These are phyloP conservation scores for Russula dissimulans DNA, from an alignment of 768 basidiomycete species.

Conservation along the genomic window DNA sequence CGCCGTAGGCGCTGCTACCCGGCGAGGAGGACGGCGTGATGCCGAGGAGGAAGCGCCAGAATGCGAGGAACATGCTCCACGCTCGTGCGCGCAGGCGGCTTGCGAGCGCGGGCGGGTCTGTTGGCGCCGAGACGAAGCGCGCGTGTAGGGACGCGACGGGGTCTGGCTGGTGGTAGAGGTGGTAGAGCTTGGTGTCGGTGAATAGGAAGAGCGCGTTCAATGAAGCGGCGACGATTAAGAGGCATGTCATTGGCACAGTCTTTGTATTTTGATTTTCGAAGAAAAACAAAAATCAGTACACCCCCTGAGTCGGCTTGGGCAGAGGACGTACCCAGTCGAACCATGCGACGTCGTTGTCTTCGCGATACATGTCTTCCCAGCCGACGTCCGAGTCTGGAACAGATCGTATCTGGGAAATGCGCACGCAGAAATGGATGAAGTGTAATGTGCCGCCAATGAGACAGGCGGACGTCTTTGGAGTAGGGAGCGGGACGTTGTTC, in stretches of 20 bases:
- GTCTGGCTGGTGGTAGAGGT: slow-evolving; percentile 52
- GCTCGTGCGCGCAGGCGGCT: slow-evolving; percentile 21
- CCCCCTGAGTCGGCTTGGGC: background rate
- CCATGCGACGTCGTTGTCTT: slow-evolving; percentile 56
- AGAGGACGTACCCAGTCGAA: slow-evolving; percentile 63
- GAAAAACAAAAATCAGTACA: background rate
- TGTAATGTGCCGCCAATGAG: slow-evolving; percentile 59
- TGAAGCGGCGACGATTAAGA: slow-evolving; percentile 46
- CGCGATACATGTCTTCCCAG: slow-evolving; percentile 73
- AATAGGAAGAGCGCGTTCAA: slow-evolving; percentile 60
- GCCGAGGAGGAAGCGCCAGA: slow-evolving; percentile 61
- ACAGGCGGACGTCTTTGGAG: slow-evolving; percentile 54
- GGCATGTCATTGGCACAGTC: slow-evolving; percentile 56
- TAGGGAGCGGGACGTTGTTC: slow-evolving; percentile 67
- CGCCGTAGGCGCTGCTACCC: slow-evolving; percentile 5
- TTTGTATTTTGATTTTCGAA: slow-evolving; percentile 22
- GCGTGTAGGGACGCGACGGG: slow-evolving; percentile 64
- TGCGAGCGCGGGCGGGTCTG: slow-evolving; percentile 33
- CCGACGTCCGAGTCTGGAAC: slow-evolving; percentile 59
- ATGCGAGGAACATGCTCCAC: slow-evolving; percentile 46
- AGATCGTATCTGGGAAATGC: slow-evolving; percentile 46
- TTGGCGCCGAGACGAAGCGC: slow-evolving; percentile 48
- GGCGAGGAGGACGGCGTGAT: slow-evolving; percentile 34
- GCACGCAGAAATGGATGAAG: slow-evolving; percentile 54
- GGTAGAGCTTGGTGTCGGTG: slow-evolving; percentile 60